These are phyloP conservation scores for Quaeritorhiza haematococci DNA, from an alignment of 371 early-diverging fungal species.

Conservation along the genomic window DNA sequence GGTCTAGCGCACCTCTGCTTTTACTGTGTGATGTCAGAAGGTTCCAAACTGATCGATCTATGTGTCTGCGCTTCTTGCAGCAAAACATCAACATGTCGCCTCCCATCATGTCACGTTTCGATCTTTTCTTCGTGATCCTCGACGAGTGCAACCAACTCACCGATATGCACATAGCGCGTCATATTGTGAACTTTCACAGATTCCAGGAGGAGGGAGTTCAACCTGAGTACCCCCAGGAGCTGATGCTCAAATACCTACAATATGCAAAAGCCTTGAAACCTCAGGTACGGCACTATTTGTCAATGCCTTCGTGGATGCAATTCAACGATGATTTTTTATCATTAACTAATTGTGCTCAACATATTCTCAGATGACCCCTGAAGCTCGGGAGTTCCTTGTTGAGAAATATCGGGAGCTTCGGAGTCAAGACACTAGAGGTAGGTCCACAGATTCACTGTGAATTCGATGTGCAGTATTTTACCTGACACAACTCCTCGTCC, in stretches of 20 bases:
- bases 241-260: conserved; percentile 80
- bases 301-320: not conserved
- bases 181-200: conserved; percentile 92
- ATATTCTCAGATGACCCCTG: conserved; percentile 60
- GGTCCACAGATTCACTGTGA: too few species aligned
- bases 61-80: conserved; percentile 24
- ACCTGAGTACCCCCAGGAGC: conserved; percentile 70
- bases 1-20: conserved; percentile 15
- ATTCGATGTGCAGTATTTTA: conserved; percentile 38
- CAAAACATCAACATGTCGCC: conserved; percentile 98
- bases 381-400: conserved; percentile 73
- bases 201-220: conserved; percentile 62
- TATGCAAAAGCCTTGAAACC: conserved; percentile 88
- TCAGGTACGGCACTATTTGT: conserved; percentile 31
- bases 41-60: conserved; percentile 7
- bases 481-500: conserved; percentile 28
- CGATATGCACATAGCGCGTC: conserved; percentile 91
- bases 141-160: conserved; percentile 90
- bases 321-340: not conserved
- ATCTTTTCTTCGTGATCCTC: conserved; percentile 97
- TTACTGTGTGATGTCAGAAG: conserved; percentile 25
- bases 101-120: conserved; percentile 99
- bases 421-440: conserved; percentile 77
- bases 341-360: not conserved
- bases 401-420: conserved; percentile 88